A percentile compares a stretch with the other conserved stretches of the same genome.
phyloP scores from a whole-genome alignment of 495 filamentous ascomycete genomes.

The Aspergillus sclerotioniger region DNA sequence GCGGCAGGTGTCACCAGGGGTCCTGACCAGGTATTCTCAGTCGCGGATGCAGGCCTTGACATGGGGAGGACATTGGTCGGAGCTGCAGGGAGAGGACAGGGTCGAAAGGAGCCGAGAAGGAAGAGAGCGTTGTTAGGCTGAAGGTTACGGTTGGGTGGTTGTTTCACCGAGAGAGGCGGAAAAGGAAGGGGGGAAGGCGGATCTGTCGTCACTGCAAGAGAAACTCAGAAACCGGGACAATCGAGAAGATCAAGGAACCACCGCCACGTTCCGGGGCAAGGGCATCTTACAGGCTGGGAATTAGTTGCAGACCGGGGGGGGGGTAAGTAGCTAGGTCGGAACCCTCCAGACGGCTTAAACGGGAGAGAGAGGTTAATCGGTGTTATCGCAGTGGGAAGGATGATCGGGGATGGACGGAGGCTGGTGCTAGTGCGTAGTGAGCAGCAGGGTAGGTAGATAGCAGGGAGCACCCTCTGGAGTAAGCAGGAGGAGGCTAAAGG shows the following conservation, averaged over 20 bases:
- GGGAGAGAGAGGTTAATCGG: slow-evolving; percentile 9
- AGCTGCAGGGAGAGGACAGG: slow-evolving; percentile 32
- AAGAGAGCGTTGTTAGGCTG: slow-evolving; percentile 15
- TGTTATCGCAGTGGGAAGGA: slow-evolving; percentile 9
- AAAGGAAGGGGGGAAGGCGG: slow-evolving; percentile 13
- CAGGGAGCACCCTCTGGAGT: background rate
- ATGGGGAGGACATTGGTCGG: slow-evolving; percentile 57
- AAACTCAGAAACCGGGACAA: slow-evolving; percentile 18
- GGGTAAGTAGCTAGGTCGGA: too few relatives aligned
- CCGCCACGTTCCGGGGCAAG: slow-evolving; percentile 34
- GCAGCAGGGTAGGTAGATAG: background rate
- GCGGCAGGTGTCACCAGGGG: slow-evolving; percentile 51
- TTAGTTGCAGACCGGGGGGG: too few relatives aligned
- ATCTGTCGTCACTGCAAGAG: slow-evolving; percentile 22
- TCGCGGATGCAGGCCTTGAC: slow-evolving; percentile 52
- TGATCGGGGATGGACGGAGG: background rate
- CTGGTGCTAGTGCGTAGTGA: background rate
- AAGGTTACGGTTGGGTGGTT: slow-evolving; percentile 22
- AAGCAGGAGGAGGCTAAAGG: background rate
- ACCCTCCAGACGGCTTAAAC: slow-evolving; percentile 12
- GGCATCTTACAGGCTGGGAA: slow-evolving; percentile 36
- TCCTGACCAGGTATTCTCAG: slow-evolving; percentile 47
- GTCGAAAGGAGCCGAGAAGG: slow-evolving; percentile 28
- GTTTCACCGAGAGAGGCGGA: slow-evolving; percentile 15
- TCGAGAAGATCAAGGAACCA: slow-evolving; percentile 22